Conservation (phyloP, 139 green algal genomes). For the Tetradesmus lagerheimii region DNA sequence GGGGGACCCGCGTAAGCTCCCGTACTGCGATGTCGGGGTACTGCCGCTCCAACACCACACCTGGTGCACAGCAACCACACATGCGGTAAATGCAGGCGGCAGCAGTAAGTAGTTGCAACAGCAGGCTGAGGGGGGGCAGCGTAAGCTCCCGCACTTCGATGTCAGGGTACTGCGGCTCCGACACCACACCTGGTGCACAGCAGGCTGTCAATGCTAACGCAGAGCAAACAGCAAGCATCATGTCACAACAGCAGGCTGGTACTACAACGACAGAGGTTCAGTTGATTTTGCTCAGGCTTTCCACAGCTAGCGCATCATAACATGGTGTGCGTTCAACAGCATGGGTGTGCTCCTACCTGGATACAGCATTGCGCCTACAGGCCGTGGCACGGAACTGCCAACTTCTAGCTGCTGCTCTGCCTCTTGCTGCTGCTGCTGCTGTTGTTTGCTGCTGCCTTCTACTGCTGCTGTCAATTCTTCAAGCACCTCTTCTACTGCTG, state of each 20-base stretch:
- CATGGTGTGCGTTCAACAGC: too few species aligned
- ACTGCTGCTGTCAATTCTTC: constrained; percentile 18
- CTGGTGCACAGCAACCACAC: neutral
- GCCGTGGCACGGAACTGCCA: neutral
- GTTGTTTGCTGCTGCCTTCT: constrained; percentile 18
- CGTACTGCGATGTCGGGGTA: neutral
- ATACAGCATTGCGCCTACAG: neutral
- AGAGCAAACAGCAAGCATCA: too few species aligned
- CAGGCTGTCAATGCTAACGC: too few species aligned
- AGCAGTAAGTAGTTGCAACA: neutral
- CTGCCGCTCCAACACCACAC: constrained; percentile 7
- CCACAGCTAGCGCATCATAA: too few species aligned
- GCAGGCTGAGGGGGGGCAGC: too few species aligned
- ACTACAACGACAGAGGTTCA: too few species aligned
- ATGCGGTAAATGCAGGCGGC: neutral
- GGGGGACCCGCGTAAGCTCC: constrained; percentile 59
- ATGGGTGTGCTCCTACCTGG: too few species aligned
- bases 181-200: too few species aligned
- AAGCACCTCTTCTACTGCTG: constrained; percentile 27
- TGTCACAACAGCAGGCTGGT: too few species aligned
- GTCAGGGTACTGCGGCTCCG: too few species aligned
- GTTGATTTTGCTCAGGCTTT: too few species aligned
- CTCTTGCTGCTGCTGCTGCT: constrained; percentile 19
- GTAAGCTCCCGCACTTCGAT: too few species aligned
- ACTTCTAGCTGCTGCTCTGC: neutral